Evolutionary conservation across 1,139 yeast species (phyloP).

Genomic region (Candida dubliniensis): DNA sequence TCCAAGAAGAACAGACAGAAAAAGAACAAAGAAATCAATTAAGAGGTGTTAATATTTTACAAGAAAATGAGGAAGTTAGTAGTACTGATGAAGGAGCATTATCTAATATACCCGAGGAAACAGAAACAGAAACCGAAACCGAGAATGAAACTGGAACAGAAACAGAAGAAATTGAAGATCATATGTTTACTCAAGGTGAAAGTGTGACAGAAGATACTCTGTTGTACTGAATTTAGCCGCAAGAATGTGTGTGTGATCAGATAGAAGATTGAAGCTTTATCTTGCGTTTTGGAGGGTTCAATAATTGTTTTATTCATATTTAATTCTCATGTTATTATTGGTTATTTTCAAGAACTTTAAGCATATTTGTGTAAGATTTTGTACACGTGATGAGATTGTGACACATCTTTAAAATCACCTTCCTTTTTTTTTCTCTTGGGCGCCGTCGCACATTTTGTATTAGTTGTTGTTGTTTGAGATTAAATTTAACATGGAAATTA

Average conservation of each 20-base stretch:
- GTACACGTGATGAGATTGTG: too few species aligned
- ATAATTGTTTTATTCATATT: too few species aligned
- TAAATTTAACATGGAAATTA: slow-evolving; percentile 4
- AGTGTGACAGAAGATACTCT: slow-evolving; percentile 9
- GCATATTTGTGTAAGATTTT: too few species aligned
- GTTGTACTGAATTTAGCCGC: not conserved
- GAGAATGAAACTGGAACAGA: slow-evolving; percentile 13
- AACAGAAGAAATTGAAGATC: slow-evolving; percentile 11
- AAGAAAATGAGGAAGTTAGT: not conserved
- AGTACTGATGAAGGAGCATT: slow-evolving; percentile 2
- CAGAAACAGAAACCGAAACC: slow-evolving; percentile 3
- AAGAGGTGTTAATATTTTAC: not conserved
- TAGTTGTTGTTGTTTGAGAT: slow-evolving; percentile 3
- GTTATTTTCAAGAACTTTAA: too few species aligned
- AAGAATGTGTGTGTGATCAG: too few species aligned
- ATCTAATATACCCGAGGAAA: slow-evolving; percentile 15
- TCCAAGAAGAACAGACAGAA: too few species aligned
- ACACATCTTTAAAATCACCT: too few species aligned
- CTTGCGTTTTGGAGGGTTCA: too few species aligned
- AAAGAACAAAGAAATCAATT: not conserved
- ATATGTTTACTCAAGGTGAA: slow-evolving; percentile 9
- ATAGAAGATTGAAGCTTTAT: too few species aligned
- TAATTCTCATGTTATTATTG: too few species aligned
- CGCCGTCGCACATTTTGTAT: not conserved
- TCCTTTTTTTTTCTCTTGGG: not conserved